Evolutionary conservation across 345 rosid species (phyloP), one percentile per base, ranked within the genome.

Genomic region (Mallotus nudiflorus): DNA sequence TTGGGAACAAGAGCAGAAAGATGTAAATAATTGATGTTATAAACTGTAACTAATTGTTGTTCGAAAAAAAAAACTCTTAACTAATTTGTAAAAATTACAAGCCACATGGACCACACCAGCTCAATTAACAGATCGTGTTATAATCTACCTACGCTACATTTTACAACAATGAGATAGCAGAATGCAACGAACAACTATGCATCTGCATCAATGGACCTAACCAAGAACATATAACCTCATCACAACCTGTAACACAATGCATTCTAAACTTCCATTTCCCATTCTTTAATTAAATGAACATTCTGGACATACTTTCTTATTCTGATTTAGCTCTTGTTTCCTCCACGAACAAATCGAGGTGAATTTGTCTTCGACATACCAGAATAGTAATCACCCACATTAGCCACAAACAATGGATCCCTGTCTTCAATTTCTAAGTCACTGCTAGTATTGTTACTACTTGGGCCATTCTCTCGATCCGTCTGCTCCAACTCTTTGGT

Each of bases 341-440:
- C 80, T 63, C 89, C 84, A 42, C 82, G 90, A 46, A 89, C 68
- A 85, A 79, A 87, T 65, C 91, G 78, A 58, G 85, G 61, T 20
- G 92, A 89, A 25, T 87, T 84, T 39, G 92, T 72, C 75, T 75
- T 89, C 25, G 91, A 75, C 75, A 87, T 65, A 51, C 96, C 85
- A 0, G 96, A 82, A 71, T 84, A 84, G 75, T 86, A 87, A 81
- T 88, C 96, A 40, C 97, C 97, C 9, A 93, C 94, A 58, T 93
- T 91, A 61, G 96, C 99, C 28, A 95, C 99, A 67, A 92, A 95
- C 27, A 95, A 80, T 9, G 97, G 97, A 82, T 95, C 97, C 78
- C 96, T 80, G 57, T 88, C 94, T 72, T 86, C 88, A 0, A 67
- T 56, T 77, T 75, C 83, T 19, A 72, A 58, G 37, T 81, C 81